Conservation (phyloP, 2,329 filamentous ascomycete genomes). For the Claviceps sp. region DNA sequence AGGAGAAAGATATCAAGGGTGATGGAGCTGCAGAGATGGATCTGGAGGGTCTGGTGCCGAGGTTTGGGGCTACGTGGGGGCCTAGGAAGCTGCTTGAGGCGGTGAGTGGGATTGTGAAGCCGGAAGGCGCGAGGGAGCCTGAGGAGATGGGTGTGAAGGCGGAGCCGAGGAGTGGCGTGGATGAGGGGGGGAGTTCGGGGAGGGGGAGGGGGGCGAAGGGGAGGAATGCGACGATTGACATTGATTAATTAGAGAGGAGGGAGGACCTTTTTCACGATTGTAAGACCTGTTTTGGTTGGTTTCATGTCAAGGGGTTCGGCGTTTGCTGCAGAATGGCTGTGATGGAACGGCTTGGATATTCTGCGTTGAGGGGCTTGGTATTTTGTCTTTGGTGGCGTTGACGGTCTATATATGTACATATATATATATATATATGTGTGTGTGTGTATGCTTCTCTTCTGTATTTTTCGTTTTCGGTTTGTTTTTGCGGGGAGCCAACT, state of each 20-base stretch:
- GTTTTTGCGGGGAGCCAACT: too few relatives aligned
- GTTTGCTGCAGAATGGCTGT: too few relatives aligned
- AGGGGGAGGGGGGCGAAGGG: conserved; percentile 3
- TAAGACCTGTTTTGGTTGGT: too few relatives aligned
- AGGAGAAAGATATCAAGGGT: conserved; percentile 2
- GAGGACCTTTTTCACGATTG: not conserved
- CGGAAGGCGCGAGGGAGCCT: conserved; percentile 13
- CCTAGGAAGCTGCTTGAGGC: conserved; percentile 31
- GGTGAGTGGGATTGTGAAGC: conserved; percentile 29
- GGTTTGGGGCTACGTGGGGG: conserved; percentile 28
- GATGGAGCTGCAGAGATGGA: conserved; percentile 5
- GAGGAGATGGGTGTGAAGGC: not conserved
- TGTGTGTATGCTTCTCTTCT: too few relatives aligned
- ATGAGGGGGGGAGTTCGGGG: conserved; percentile 2
- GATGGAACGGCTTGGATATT: too few relatives aligned
- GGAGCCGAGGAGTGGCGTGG: conserved; percentile 9
- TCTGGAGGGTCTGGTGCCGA: conserved; percentile 25
- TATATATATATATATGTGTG: too few relatives aligned
- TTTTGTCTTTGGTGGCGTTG: too few relatives aligned
- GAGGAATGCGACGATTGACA: not conserved
- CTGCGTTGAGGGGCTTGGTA: too few relatives aligned
- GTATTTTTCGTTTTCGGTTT: too few relatives aligned
- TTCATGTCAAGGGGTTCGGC: too few relatives aligned
- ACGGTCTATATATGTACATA: too few relatives aligned
- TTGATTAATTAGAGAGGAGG: not conserved